A percentile compares a stretch with the other conserved stretches of the same genome.
Evolutionary conservation across 2,329 filamentous ascomycete species (phyloP).

Genomic region (Cryphonectria japonica): DNA sequence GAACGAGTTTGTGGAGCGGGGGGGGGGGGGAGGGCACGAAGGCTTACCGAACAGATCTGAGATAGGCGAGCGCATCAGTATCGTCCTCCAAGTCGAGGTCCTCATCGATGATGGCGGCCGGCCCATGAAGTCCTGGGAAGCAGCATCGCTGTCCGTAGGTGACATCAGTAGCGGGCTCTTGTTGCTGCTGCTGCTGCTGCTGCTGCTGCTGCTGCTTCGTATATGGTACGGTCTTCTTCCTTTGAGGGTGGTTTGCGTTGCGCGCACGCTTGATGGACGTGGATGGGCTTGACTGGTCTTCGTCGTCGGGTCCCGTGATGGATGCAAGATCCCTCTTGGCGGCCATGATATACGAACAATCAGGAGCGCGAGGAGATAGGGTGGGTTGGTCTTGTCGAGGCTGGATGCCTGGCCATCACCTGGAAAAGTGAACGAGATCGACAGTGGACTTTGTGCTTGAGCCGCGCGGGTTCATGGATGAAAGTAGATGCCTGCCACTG

Average conservation of each 20-base stretch:
- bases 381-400: not conserved
- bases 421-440: too few relatives aligned
- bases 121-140: constrained; percentile 64
- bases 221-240: constrained; percentile 37
- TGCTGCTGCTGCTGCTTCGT: constrained; percentile 42
- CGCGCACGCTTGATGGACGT: constrained; percentile 34
- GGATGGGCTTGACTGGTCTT: constrained; percentile 27
- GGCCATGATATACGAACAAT: constrained; percentile 29
- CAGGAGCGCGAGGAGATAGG: not conserved
- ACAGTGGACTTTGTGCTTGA: too few relatives aligned
- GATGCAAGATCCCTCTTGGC: constrained; percentile 33
- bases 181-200: constrained; percentile 1
- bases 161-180: constrained; percentile 57
- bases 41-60: constrained; percentile 72
- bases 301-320: constrained; percentile 26
- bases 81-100: constrained; percentile 71
- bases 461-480: too few relatives aligned
- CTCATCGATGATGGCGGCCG: constrained; percentile 51
- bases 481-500: too few relatives aligned
- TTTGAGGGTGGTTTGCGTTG: constrained; percentile 21
- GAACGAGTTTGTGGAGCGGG: not conserved
- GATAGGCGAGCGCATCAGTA: constrained; percentile 69
- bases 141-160: constrained; percentile 74
- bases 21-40: not conserved
- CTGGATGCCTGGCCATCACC: too few relatives aligned